Evolutionary conservation across 371 early-diverging fungal genomes (phyloP).

Genomic region (Enteropsectra breve): DNA sequence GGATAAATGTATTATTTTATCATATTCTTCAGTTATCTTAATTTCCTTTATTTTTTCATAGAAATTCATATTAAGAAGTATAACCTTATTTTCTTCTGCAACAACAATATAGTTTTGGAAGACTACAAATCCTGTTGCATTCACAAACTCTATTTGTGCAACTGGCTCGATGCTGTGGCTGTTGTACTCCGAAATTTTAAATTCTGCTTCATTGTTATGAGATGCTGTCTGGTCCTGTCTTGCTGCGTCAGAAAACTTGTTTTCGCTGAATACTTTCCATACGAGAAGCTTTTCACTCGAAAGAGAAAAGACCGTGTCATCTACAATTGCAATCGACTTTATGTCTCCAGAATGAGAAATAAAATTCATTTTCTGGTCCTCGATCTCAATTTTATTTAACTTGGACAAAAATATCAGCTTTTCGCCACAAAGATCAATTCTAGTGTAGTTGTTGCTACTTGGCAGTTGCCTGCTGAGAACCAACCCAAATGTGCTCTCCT

Average conservation of each 20-base stretch:
- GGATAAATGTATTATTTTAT: neutral
- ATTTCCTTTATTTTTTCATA: neutral
- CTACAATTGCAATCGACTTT: conserved; percentile 1
- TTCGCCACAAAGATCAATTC: conserved; percentile 18
- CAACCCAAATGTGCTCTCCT: conserved; percentile 7
- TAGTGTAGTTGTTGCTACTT: neutral
- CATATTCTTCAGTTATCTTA: no score
- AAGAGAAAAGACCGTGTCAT: conserved; percentile 19
- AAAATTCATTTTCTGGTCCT: conserved; percentile 2
- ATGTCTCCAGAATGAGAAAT: conserved; percentile 19
- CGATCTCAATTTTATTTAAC: conserved; percentile 21
- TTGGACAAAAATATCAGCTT: conserved; percentile 8
- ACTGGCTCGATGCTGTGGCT: neutral
- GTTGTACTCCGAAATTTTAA: no score
- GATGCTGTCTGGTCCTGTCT: neutral
- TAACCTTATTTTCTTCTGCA: conserved; percentile 1
- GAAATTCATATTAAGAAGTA: conserved; percentile 17
- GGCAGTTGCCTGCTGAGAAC: neutral
- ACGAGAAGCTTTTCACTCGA: conserved; percentile 36
- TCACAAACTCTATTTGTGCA: conserved; percentile 12
- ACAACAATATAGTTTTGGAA: conserved; percentile 14
- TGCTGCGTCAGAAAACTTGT: neutral
- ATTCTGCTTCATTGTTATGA: neutral
- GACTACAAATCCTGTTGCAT: conserved; percentile 10
- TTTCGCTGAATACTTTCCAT: conserved; percentile 19